A percentile compares a stretch with the other conserved stretches of the same genome.
phyloP scores from a whole-genome alignment of 2,329 filamentous ascomycete genomes.

The Paraphoma sp. region DNA sequence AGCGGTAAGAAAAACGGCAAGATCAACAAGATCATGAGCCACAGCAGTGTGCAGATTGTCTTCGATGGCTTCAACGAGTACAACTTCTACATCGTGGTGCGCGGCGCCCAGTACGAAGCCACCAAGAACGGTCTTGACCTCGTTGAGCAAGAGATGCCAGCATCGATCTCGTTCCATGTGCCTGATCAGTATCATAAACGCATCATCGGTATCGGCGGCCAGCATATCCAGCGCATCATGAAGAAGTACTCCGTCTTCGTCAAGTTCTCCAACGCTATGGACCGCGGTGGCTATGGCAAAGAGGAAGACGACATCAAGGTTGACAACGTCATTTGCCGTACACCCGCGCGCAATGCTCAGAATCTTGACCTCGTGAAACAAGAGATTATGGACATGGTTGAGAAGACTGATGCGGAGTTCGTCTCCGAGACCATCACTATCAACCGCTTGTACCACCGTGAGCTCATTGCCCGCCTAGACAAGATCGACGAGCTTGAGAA shows the following conservation, averaged over 20 bases:
- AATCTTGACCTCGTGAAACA: slow-evolving; percentile 97
- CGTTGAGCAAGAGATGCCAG: slow-evolving; percentile 98
- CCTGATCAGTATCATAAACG: slow-evolving; percentile 99
- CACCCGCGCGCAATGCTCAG: slow-evolving; percentile 94
- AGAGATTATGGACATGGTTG: slow-evolving; percentile 99
- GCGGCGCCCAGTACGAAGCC: slow-evolving; percentile 88
- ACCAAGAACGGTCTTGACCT: slow-evolving; percentile 91
- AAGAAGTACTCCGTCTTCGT: slow-evolving; percentile 99
- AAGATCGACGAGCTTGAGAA: slow-evolving; percentile 96
- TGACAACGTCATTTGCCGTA: slow-evolving; percentile 98
- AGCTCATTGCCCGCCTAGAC: slow-evolving; percentile 84
- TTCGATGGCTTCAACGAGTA: slow-evolving; percentile 99
- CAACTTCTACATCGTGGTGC: slow-evolving; percentile 99
- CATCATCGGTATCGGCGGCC: slow-evolving; percentile 97
- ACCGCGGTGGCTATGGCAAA: slow-evolving; percentile 88
- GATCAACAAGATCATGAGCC: slow-evolving; percentile 99
- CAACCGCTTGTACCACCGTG: slow-evolving; percentile 92
- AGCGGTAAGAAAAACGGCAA: slow-evolving; percentile 99
- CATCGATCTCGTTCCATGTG: slow-evolving; percentile 98
- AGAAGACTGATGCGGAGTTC: slow-evolving; percentile 95
- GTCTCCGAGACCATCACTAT: slow-evolving; percentile 93
- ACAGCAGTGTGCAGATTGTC: slow-evolving; percentile 98
- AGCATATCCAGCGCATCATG: slow-evolving; percentile 99
- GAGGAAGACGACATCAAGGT: slow-evolving; percentile 99
- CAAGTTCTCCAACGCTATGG: slow-evolving; percentile 99